Evolutionary conservation across 768 basidiomycete species (phyloP).

Genomic region (Lepiota subincarnata): DNA sequence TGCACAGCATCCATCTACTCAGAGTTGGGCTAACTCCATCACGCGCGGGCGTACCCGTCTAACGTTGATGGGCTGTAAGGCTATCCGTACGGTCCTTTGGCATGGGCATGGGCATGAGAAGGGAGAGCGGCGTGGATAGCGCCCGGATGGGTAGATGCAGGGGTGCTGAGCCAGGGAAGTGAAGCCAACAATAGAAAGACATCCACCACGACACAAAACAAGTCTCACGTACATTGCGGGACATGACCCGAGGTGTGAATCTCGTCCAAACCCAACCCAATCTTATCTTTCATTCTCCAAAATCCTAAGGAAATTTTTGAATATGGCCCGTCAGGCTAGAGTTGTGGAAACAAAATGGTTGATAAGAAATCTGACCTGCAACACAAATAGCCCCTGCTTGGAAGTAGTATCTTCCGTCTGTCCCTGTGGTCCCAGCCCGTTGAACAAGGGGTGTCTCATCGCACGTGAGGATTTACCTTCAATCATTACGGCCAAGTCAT

Average conservation of each 20-base stretch:
- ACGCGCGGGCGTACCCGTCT: background rate
- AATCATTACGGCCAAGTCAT: conserved; percentile 57
- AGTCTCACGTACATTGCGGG: conserved; percentile 55
- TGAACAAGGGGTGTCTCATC: background rate
- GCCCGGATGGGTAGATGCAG: background rate
- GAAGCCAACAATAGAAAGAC: conserved; percentile 1
- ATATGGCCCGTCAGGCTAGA: background rate
- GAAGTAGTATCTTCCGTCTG: conserved; percentile 69
- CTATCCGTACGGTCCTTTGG: background rate
- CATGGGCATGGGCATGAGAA: background rate
- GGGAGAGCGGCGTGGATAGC: background rate
- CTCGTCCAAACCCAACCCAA: conserved; percentile 66
- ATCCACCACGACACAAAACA: conserved; percentile 2
- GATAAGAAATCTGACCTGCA: conserved; percentile 41
- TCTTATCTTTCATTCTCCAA: conserved; percentile 76
- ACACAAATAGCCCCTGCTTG: conserved; percentile 69
- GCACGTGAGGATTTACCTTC: conserved; percentile 36
- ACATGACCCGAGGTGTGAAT: conserved; percentile 71
- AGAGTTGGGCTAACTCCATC: background rate
- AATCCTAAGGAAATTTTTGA: conserved; percentile 45
- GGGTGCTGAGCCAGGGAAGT: background rate
- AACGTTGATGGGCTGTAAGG: background rate
- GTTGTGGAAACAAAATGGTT: conserved; percentile 9
- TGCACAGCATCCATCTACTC: background rate
- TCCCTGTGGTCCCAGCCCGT: conserved; percentile 30